Evolutionary conservation across 495 filamentous ascomycete genomes (phyloP).

Genomic region (Aspergillus ellipticus): DNA sequence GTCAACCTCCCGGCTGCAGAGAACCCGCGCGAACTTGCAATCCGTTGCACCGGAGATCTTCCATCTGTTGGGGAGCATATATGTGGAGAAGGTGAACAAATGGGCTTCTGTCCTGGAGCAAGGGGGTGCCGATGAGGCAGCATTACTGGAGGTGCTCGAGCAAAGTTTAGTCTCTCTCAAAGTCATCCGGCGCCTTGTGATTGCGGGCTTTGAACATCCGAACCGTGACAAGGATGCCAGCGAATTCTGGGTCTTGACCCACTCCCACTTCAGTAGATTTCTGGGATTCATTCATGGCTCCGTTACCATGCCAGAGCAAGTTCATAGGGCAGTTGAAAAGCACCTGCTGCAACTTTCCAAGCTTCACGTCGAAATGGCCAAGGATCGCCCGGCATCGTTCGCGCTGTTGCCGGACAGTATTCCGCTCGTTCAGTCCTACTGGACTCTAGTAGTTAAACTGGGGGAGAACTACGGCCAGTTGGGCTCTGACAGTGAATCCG

Average conservation of each 20-base stretch:
- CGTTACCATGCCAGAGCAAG: constrained; percentile 23
- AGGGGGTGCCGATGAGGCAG: constrained; percentile 52
- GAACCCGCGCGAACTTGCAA: constrained; percentile 67
- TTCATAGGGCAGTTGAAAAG: constrained; percentile 61
- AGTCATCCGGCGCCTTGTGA: constrained; percentile 71
- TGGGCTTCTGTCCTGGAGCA: constrained; percentile 63
- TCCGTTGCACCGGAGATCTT: constrained; percentile 75
- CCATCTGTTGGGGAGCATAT: constrained; percentile 69
- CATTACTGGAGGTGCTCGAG: constrained; percentile 58
- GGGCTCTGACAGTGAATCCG: constrained; percentile 46
- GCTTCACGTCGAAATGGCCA: constrained; percentile 80
- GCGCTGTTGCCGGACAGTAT: constrained; percentile 73
- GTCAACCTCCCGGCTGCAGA: constrained; percentile 68
- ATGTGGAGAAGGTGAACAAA: constrained; percentile 64
- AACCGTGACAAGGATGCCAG: constrained; percentile 70
- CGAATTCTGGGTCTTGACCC: constrained; percentile 70
- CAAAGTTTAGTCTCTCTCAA: constrained; percentile 77
- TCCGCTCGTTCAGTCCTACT: constrained; percentile 72
- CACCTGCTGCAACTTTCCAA: constrained; percentile 88
- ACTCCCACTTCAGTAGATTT: constrained; percentile 68
- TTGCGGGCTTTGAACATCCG: constrained; percentile 79
- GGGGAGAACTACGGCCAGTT: constrained; percentile 62
- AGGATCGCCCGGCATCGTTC: constrained; percentile 72
- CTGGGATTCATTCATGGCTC: constrained; percentile 39
- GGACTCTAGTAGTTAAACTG: constrained; percentile 71